A percentile compares a stretch with the other conserved stretches of the same genome.
Conservation (phyloP, 1,284 basidiomycete genomes). For the Amylostereum areolatum region DNA sequence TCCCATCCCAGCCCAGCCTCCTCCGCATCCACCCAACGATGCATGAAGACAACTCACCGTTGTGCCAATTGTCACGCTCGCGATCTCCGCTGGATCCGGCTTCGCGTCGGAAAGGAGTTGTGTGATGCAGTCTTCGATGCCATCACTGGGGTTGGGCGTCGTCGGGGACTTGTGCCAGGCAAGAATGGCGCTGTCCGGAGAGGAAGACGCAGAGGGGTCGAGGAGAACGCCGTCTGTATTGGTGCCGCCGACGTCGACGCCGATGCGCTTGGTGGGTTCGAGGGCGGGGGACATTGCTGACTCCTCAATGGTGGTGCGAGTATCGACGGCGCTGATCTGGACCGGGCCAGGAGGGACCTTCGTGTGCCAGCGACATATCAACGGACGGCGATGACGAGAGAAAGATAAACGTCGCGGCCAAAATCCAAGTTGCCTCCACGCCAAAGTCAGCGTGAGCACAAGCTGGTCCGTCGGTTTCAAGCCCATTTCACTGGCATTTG, state of each 20-base stretch:
- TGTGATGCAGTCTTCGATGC: conserved; percentile 41
- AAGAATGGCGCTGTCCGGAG: conserved; percentile 33
- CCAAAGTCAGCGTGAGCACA: no score
- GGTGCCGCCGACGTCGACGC: conserved; percentile 45
- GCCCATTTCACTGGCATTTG: no score
- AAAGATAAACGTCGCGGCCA: no score
- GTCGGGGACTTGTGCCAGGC: conserved; percentile 47
- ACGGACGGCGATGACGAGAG: no score
- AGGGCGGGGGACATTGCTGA: no score
- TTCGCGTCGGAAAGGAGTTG: conserved; percentile 30
- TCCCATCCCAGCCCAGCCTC: no score
- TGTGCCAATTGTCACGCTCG: conserved; percentile 43
- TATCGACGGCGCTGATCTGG: no score
- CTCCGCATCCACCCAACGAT: not conserved
- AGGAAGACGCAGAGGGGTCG: conserved; percentile 30
- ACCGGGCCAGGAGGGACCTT: no score
- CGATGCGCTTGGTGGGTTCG: conserved; percentile 22
- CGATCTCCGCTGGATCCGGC: conserved; percentile 27
- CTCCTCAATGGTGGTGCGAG: no score
- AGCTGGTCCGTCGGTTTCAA: no score
- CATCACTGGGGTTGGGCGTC: conserved; percentile 44
- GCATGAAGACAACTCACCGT: conserved; percentile 24
- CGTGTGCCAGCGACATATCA: no score
- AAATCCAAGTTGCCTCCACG: no score
- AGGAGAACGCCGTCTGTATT: conserved; percentile 52